Evolutionary conservation across 176 grass and related monocot genomes (phyloP), one percentile per base, ranked within the genome.

Genomic region (Lolium perenne): DNA sequence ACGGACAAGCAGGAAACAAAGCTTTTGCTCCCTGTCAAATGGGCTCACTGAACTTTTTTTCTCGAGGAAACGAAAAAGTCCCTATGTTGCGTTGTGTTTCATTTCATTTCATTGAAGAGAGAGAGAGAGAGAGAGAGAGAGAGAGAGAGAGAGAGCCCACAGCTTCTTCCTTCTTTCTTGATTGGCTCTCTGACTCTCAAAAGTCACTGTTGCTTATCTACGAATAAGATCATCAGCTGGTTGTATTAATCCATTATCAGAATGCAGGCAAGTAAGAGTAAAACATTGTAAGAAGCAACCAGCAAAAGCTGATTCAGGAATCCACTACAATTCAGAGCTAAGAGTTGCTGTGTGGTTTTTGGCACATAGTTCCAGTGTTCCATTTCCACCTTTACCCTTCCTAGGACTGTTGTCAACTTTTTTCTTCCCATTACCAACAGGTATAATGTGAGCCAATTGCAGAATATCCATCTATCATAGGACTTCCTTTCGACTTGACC

Each of bases 291-390:
- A 73, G 18, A 66, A 57, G 74, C 35, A 73, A 54, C 47, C 84
- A 83, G 66, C 74, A 79, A 56, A 74, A 38, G 56, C 74, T 83
- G 84, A 87, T 79, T 90, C 80, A 79, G 38, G 38, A 57, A 90
- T 87, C 66, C 80, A 87, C 84, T 80, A 58, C 10, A 46, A 59
- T 56, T 9, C 69, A 29, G 47, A 0, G 55, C 84, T 66, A n/a
- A 25, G 56, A 58, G 57, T 10, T 47, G 45, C 47, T 64, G 41
- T 25, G 80, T 66, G 20, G 9, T 87, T 82, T 74, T 26, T 26
- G 22, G 25, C 14, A 79, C 25, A 68, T 75, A 16, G 43, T 58
- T 49, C 62, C 38, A 65, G 22, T 74, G 43, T 83, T 67, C 32
- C 49, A 56, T 23, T 83, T 67, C 32, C 49, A 56, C 23, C 74